Evolutionary conservation across 129 eudicot species (phyloP).

Genomic region (Silybum marianum): DNA sequence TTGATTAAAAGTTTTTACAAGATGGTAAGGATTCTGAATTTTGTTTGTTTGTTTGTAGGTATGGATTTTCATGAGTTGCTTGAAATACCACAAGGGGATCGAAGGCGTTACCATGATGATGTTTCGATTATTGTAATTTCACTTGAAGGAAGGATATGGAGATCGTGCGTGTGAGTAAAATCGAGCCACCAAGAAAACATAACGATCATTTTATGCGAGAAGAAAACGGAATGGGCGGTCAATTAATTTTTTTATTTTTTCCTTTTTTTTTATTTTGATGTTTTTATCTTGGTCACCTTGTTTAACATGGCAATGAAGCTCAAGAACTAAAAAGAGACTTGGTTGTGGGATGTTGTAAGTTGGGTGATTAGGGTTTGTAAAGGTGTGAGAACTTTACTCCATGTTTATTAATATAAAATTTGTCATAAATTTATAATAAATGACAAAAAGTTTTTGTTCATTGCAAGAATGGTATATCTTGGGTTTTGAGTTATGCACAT

Average conservation of each 20-base stretch:
- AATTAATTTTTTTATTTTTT: conserved; percentile 60
- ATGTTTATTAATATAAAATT: conserved; percentile 45
- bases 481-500: not conserved
- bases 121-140: conserved; percentile 94
- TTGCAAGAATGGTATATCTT: conserved; percentile 6
- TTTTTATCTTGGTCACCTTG: conserved; percentile 42
- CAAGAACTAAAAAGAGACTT: conserved; percentile 33
- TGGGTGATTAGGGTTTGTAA: conserved; percentile 61
- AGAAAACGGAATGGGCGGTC: conserved; percentile 35
- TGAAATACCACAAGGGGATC: conserved; percentile 98
- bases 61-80: conserved; percentile 92
- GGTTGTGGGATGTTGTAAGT: conserved; percentile 46
- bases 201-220: conserved; percentile 19
- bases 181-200: conserved; percentile 22
- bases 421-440: conserved; percentile 62
- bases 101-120: conserved; percentile 95
- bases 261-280: not conserved
- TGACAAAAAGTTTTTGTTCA: conserved; percentile 28
- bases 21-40: conserved; percentile 4
- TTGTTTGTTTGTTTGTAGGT: conserved; percentile 43
- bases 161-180: conserved; percentile 72
- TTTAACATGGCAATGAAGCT: conserved; percentile 48
- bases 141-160: conserved; percentile 98
- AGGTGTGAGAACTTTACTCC: conserved; percentile 51
- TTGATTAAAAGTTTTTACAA: not conserved